Conservation (phyloP, 805 yeast genomes). For the Yarrowia deformans region DNA sequence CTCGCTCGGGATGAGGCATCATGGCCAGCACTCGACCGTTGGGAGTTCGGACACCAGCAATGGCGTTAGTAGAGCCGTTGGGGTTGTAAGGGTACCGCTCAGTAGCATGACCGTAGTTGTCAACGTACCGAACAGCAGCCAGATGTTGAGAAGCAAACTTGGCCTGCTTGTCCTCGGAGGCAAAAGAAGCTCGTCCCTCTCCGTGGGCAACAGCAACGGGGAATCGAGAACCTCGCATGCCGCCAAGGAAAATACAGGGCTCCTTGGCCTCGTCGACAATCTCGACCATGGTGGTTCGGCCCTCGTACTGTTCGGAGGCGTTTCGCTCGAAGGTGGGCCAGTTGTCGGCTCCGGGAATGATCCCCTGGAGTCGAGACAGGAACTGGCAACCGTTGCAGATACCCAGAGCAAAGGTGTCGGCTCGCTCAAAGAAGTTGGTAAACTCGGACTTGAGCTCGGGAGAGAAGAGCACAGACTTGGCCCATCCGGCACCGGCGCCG, state of each 20-base stretch:
- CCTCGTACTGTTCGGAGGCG: conserved; percentile 93
- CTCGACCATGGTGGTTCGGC: conserved; percentile 90
- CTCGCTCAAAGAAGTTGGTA: conserved; percentile 79
- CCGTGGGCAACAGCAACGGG: conserved; percentile 99
- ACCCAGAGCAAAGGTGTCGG: conserved; percentile 95
- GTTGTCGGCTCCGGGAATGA: conserved; percentile 91
- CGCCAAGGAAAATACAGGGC: conserved; percentile 75
- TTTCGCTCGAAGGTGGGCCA: conserved; percentile 98
- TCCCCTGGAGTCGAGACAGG: conserved; percentile 79
- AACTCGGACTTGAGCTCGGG: conserved; percentile 79
- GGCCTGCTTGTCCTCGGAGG: conserved; percentile 55
- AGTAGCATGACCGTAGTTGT: conserved; percentile 86
- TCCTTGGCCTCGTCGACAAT: conserved; percentile 63
- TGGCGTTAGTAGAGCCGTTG: conserved; percentile 92
- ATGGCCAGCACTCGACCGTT: conserved; percentile 95
- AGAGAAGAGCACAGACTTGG: conserved; percentile 90
- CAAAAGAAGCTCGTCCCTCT: conserved; percentile 90
- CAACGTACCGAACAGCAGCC: conserved; percentile 79
- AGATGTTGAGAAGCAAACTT: conserved; percentile 59
- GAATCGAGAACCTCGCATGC: conserved; percentile 90
- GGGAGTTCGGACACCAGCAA: conserved; percentile 87
- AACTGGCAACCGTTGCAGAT: conserved; percentile 99
- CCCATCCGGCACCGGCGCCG: conserved; percentile 99
- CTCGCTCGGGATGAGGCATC: conserved; percentile 99
- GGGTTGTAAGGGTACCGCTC: conserved; percentile 92